A percentile compares a stretch with the other conserved stretches of the same genome.
Evolutionary conservation across 1,284 basidiomycete genomes (phyloP).

Genomic region (Tilletia indica): DNA sequence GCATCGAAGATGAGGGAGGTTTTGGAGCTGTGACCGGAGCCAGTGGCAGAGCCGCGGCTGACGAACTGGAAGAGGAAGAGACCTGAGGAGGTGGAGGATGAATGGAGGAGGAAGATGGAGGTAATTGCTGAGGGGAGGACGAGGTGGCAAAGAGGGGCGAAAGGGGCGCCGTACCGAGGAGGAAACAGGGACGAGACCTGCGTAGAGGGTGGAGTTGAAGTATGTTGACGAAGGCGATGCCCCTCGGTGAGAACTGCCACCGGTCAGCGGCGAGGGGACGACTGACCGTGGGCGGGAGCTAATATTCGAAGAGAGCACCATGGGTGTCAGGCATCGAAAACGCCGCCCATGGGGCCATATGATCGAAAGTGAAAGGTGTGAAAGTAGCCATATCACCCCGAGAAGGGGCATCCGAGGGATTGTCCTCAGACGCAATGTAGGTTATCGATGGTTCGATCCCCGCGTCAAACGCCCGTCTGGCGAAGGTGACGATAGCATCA

Average conservation of each 20-base stretch:
- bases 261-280: background rate
- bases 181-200: too few relatives aligned
- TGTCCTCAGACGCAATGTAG: background rate
- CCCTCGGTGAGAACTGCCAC: background rate
- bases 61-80: background rate
- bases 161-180: too few relatives aligned
- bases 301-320: background rate
- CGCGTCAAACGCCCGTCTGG: background rate
- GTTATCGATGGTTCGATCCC: background rate
- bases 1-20: too few relatives aligned
- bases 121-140: too few relatives aligned
- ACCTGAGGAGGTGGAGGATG: too few relatives aligned
- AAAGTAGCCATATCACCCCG: background rate
- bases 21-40: too few relatives aligned
- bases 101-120: too few relatives aligned
- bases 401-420: background rate
- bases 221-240: background rate
- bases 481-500: background rate
- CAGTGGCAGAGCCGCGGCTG: too few relatives aligned
- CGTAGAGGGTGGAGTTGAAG: background rate
- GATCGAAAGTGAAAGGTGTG: background rate
- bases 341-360: background rate
- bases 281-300: background rate
- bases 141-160: too few relatives aligned
- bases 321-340: background rate